phyloP scores from a whole-genome alignment of 768 basidiomycete species.

The Boletellus ananas region DNA sequence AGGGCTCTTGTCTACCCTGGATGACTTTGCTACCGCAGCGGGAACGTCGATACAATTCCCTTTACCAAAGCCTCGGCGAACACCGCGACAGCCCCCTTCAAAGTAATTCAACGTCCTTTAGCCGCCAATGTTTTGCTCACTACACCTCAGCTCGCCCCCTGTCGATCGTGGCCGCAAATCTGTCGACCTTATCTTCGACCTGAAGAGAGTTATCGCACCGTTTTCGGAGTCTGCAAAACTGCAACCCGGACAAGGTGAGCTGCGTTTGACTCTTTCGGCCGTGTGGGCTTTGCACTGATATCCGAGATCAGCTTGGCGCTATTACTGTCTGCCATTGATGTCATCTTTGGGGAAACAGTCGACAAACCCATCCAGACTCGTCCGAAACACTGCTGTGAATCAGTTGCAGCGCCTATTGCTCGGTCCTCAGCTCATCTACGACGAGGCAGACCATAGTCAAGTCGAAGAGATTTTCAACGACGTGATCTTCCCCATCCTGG shows the following conservation, averaged over 20 bases:
- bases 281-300: conserved; percentile 3
- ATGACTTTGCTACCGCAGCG: conserved; percentile 83
- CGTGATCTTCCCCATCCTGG: conserved; percentile 86
- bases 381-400: conserved; percentile 75
- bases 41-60: conserved; percentile 58
- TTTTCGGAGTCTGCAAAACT: conserved; percentile 51
- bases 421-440: conserved; percentile 64
- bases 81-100: conserved; percentile 45
- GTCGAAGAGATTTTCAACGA: conserved; percentile 84
- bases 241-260: conserved; percentile 31
- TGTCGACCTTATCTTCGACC: conserved; percentile 71
- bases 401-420: conserved; percentile 83
- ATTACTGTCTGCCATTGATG: conserved; percentile 71
- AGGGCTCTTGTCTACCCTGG: conserved; percentile 75
- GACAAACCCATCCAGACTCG: conserved; percentile 75
- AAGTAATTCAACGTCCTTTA: conserved; percentile 40
- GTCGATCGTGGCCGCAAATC: conserved; percentile 81
- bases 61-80: conserved; percentile 49
- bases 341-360: conserved; percentile 75
- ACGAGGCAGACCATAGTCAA: conserved; percentile 54
- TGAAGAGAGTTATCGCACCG: conserved; percentile 61
- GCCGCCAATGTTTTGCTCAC: not conserved
- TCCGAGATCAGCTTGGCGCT: conserved; percentile 64
- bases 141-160: conserved; percentile 54
- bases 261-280: conserved; percentile 1